Evolutionary conservation across 345 rosid genomes (phyloP), one percentile per base, ranked within the genome.

Genomic region (Sisymbrium altissimum): DNA sequence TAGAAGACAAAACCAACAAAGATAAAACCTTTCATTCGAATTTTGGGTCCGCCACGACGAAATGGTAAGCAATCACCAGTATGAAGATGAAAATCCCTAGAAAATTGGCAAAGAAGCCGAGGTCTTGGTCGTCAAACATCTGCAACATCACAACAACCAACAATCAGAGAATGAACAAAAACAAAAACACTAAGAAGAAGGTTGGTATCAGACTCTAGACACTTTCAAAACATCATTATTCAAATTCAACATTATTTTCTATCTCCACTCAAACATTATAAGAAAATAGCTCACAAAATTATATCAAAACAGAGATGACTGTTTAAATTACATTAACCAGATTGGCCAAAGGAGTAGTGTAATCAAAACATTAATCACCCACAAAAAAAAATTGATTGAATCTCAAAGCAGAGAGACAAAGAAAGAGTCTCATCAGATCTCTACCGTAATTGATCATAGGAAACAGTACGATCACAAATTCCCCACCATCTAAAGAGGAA

Each of bases 31-130:
- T 72, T 68, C 85, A 84, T 63, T 87, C 93, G 65, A 79, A 88
- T 59, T 87, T 89, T 3, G 93, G 92, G 68, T 89, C 96, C 15
- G 93, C 91, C 76, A 85, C 62, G 63, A 87, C 90, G 46, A 79
- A 89, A 73, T 89, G 97, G 75, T 91, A 91, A 0, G 93, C 96
- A 23, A 89, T 85, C 71, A 92, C 92, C 83, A 86, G 78, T 0
- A 70, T 79, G 71, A 89, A 89, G 55, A 88, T 84, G 80, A 84
- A 89, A 57, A 85, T 79, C 65, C 96, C 97, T 7, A 92, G 92
- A 79, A 89, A 86, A 64, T 86, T 89, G 79, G 89, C 88, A 49
- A 84, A 74, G 82, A 86, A 88, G 6, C 93, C 90, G 58, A 87
- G 80, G 74, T 80, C 87, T 61, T 81, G 87, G 65, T 92, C 93